These are phyloP conservation scores for Pseudohyphozyma bogoriensis DNA, from an alignment of 768 basidiomycete genomes.

Conservation along the genomic window DNA sequence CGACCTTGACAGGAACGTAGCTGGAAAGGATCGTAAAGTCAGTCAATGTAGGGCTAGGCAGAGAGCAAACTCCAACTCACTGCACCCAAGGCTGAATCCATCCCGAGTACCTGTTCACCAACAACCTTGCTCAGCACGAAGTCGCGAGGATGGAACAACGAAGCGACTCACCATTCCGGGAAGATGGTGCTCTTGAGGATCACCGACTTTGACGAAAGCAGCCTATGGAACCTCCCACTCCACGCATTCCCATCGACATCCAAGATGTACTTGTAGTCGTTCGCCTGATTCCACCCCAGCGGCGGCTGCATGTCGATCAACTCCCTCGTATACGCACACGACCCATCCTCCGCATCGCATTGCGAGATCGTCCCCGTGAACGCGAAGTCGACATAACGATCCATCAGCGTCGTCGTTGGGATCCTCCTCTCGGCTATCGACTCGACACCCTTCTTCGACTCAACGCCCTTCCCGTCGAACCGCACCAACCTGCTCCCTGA, in stretches of 20 bases:
- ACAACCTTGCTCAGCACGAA: neutral
- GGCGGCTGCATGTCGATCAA: conserved; percentile 54
- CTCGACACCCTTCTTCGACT: conserved; percentile 16
- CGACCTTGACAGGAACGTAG: conserved; percentile 34
- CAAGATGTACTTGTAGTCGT: conserved; percentile 86
- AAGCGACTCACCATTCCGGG: conserved; percentile 37
- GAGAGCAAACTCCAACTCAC: conserved; percentile 12
- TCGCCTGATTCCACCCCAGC: conserved; percentile 64
- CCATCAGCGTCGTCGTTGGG: conserved; percentile 46
- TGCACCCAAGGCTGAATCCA: conserved; percentile 85
- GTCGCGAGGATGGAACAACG: neutral
- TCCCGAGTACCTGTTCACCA: conserved; percentile 75
- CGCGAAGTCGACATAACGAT: conserved; percentile 74
- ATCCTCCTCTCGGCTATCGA: conserved; percentile 26
- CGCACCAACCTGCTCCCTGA: conserved; percentile 20
- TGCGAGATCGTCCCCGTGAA: conserved; percentile 63
- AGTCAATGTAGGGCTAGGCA: too few species aligned
- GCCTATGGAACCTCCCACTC: conserved; percentile 32
- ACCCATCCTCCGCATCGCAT: conserved; percentile 60
- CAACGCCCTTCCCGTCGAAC: conserved; percentile 21
- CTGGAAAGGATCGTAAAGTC: conserved; percentile 1
- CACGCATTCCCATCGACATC: conserved; percentile 69
- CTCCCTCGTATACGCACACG: conserved; percentile 43
- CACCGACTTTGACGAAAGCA: conserved; percentile 36
- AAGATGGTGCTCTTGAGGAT: conserved; percentile 41